Evolutionary conservation across 2,329 filamentous ascomycete species (phyloP), one percentile per base, ranked within the genome.

Genomic region (Cyphellophora attinorum): DNA sequence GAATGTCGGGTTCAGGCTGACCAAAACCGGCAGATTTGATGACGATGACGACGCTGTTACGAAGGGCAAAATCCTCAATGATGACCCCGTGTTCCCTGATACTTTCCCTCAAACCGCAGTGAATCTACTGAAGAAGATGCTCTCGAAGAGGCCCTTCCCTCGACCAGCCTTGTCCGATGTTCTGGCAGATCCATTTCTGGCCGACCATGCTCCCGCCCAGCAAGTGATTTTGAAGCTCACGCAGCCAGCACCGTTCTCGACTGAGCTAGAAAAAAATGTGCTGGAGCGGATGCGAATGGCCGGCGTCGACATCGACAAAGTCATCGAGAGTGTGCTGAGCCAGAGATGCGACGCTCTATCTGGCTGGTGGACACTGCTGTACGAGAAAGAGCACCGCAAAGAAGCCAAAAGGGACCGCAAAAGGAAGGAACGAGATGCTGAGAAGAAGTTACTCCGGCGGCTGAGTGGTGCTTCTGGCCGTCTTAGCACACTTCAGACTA

Each of bases 381-480:
- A 96, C 6, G 91, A 96, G 53, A 98, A 96, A 56, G 91, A 98
- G 54, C 76, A 86, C 54, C 76, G 86, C 6, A 98, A 98, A 58
- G 79, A 88, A 45, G 72, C 65, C 42, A 71, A 86, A 41, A 70
- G 80, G 42, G 86, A 95, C 50, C 74, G 77, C 34, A 95, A 89
- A 54, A 75, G 89, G 6, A 85, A 74, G 52, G 88, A 96, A 54
- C 79, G 76, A 48, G 88, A 98, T 50, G 70, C 73, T 2, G 85
- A 96, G 51, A 77, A 76, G 37, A 81, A 85, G 55, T 84, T 77
- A 41, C 68, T 91, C 18, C 72, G 86, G 34, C 76, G 89, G 27
- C 67, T 96, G 29, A 96, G 91, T 42, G 85, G 84, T 37, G 86
- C 89, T 5, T 95, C 88, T 38, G 89, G 84, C 55, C 79, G 88